A percentile compares a stretch with the other conserved stretches of the same genome.
phyloP scores from a whole-genome alignment of 73 alveolate genomes.

The Stentor coeruleus region DNA sequence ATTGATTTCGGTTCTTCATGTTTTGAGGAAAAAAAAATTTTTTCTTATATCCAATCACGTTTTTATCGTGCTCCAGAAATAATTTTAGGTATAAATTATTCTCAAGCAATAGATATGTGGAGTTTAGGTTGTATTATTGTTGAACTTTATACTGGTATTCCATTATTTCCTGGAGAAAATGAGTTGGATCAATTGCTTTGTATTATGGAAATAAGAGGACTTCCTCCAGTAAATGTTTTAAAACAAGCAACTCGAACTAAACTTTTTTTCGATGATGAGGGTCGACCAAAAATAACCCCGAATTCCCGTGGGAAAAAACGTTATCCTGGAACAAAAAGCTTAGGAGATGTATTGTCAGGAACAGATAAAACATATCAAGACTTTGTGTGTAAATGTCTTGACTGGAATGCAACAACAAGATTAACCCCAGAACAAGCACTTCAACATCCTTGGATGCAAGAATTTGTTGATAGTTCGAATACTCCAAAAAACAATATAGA shows the following conservation, averaged over 20 bases:
- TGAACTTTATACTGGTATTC: constrained; percentile 22
- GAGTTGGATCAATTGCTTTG: background rate
- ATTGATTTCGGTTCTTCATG: constrained; percentile 27
- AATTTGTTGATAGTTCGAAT: too few species aligned
- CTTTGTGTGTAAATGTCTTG: background rate
- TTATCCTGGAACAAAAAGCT: background rate
- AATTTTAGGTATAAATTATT: constrained; percentile 5
- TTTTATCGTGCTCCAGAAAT: constrained; percentile 22
- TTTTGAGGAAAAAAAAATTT: background rate
- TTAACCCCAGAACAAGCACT: background rate
- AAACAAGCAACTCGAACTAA: background rate
- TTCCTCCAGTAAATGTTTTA: background rate
- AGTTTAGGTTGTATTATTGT: constrained; percentile 19
- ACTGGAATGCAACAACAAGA: background rate
- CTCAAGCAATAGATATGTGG: constrained; percentile 14
- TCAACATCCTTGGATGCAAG: constrained; percentile 7
- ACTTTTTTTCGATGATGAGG: background rate
- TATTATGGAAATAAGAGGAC: background rate
- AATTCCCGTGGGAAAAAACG: background rate
- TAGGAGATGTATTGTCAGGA: background rate
- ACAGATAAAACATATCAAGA: background rate
- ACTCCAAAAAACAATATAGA: too few species aligned
- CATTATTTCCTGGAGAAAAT: constrained; percentile 21
- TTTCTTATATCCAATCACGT: constrained; percentile 6
- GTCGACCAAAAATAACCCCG: background rate